Percentiles rank a stretch among this genome's conserved stretches.
These are phyloP conservation scores for Cladosporium sp. DNA, from an alignment of 2,329 filamentous ascomycete genomes.

Conservation along the genomic window DNA sequence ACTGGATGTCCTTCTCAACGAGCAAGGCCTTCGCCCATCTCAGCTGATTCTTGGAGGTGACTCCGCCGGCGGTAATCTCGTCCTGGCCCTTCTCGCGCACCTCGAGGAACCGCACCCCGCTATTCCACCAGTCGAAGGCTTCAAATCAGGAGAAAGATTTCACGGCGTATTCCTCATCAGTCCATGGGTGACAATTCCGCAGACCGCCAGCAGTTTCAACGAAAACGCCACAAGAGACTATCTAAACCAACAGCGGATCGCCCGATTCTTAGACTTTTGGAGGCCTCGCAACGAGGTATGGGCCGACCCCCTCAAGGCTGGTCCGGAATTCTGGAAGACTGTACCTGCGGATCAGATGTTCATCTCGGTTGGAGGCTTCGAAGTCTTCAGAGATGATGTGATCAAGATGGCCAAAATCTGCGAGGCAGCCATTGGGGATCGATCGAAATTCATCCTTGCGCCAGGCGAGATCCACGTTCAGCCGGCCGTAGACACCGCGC, in stretches of 20 bases:
- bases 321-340: neutral
- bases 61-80: slow-evolving; percentile 51
- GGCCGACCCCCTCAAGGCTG: neutral
- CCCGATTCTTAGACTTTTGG: neutral
- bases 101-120: slow-evolving; percentile 54
- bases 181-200: neutral
- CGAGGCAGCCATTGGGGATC: neutral
- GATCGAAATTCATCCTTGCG: neutral
- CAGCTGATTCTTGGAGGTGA: slow-evolving; percentile 44
- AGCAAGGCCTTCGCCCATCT: too few species aligned
- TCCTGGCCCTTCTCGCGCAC: slow-evolving; percentile 45
- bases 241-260: neutral
- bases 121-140: slow-evolving; percentile 30
- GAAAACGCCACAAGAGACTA: slow-evolving; percentile 1
- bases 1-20: slow-evolving; percentile 37
- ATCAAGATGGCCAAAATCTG: neutral
- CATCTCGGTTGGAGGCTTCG: neutral
- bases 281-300: neutral
- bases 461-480: slow-evolving; percentile 4
- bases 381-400: slow-evolving; percentile 1
- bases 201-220: neutral
- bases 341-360: neutral
- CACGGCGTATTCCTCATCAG: slow-evolving; percentile 5
- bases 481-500: neutral
- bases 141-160: neutral